phyloP scores from a whole-genome alignment of 129 eudicot genomes.

The Lactuca sativa region DNA sequence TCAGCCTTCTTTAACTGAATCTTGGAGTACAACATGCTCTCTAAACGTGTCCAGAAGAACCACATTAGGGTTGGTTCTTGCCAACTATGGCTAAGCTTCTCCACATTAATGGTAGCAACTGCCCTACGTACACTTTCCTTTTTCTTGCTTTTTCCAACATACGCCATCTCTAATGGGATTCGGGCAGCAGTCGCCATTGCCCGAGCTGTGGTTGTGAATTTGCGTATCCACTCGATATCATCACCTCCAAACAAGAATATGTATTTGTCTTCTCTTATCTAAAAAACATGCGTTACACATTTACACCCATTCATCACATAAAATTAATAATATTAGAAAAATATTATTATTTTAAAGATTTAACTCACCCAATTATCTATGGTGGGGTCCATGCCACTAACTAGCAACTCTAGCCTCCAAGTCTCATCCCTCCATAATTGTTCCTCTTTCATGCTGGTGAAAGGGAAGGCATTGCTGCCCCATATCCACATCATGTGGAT shows the following conservation, averaged over 20 bases:
- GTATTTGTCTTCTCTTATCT: slow-evolving; percentile 47
- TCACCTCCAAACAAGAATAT: slow-evolving; percentile 67
- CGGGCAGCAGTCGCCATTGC: slow-evolving; percentile 45
- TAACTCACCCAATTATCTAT: slow-evolving; percentile 51
- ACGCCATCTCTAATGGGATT: slow-evolving; percentile 58
- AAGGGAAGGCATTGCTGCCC: slow-evolving; percentile 66
- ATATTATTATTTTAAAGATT: neutral
- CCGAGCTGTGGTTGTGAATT: slow-evolving; percentile 48
- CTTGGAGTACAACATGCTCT: slow-evolving; percentile 86
- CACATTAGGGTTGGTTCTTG: slow-evolving; percentile 40
- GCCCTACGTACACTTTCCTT: slow-evolving; percentile 47
- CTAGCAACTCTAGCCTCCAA: slow-evolving; percentile 68
- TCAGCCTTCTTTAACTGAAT: slow-evolving; percentile 49
- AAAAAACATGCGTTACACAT: neutral
- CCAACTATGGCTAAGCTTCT: slow-evolving; percentile 67
- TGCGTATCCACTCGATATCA: slow-evolving; percentile 63
- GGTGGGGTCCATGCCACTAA: slow-evolving; percentile 52
- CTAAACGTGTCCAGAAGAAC: slow-evolving; percentile 63
- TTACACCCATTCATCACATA: neutral
- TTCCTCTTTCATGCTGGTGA: slow-evolving; percentile 49
- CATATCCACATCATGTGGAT: slow-evolving; percentile 78
- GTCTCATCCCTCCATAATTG: slow-evolving; percentile 58
- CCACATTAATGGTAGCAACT: slow-evolving; percentile 38
- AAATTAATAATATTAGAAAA: neutral
- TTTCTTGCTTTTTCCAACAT: slow-evolving; percentile 59